Conservation (phyloP, 805 yeast genomes). For the Monosporozyma solicola region DNA sequence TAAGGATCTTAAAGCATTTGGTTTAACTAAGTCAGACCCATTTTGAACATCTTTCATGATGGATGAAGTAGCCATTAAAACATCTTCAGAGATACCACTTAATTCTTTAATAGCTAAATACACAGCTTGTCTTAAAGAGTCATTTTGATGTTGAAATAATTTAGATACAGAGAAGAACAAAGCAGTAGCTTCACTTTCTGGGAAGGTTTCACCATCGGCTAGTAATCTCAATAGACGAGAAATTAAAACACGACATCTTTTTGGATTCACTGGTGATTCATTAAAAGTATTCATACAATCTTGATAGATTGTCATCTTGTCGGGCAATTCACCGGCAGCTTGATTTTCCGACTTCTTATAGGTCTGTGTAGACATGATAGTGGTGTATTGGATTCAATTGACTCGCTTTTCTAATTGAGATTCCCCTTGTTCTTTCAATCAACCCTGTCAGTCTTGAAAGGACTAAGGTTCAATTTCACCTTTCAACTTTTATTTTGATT, state of each 20-base stretch:
- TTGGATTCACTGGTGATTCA: constrained; percentile 81
- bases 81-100: constrained; percentile 75
- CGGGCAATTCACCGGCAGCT: constrained; percentile 63
- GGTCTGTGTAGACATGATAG: constrained; percentile 65
- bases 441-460: neutral
- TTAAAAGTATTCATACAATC: constrained; percentile 90
- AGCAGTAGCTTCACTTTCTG: constrained; percentile 81
- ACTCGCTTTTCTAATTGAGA: neutral
- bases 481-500: neutral
- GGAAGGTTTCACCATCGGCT: constrained; percentile 80
- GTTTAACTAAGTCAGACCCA: constrained; percentile 77
- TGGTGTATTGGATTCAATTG: neutral
- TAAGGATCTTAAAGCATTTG: constrained; percentile 89
- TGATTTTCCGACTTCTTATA: constrained; percentile 79
- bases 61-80: constrained; percentile 94
- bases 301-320: constrained; percentile 95
- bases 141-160: constrained; percentile 82
- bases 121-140: constrained; percentile 81
- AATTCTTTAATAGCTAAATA: constrained; percentile 91
- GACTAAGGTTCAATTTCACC: neutral
- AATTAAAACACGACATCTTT: constrained; percentile 73
- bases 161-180: constrained; percentile 90
- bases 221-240: constrained; percentile 76
- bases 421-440: neutral
- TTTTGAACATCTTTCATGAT: constrained; percentile 97